Base-by-base conservation (phyloP, 148 eudicot genomes). In the Camellia lanceoleosa region DNA sequence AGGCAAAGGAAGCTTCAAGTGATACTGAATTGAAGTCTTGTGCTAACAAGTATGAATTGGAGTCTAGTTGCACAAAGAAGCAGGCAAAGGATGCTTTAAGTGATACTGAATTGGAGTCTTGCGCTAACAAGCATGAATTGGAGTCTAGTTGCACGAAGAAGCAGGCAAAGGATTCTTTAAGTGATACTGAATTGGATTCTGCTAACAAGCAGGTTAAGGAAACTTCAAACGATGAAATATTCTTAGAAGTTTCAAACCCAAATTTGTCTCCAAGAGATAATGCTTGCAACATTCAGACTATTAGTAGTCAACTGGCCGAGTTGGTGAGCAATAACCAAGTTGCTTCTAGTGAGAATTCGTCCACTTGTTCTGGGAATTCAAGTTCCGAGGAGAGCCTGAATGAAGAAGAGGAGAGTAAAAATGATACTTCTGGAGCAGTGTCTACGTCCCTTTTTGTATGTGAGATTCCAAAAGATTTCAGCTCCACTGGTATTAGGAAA, bases 401-500 rank as follows among this genome's bases (percentile, higher is more conserved):
- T 71, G 90, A 87, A 65, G 93, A 84, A 77, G 90, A 84, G 43
- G 83, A 78, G 46, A 80, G 71, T 65, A 79, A 79, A 75, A 68
- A 82, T 72, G 84, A 79, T 47, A 75, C 68, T 14, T 78, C 78
- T 5, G 81, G 59, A 76, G 83, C 86, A 44, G 85, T 83, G 62
- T 82, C 93, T n/a, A 83, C 83, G 13, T 82, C 94, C 30, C 75
- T 83, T 78, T 88, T 96, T 74, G 89, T 90, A 23, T 86, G 88
- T 63, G 97, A 96, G 82, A 89, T 92, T 59, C 99, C 98, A 12
- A 82, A 94, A 82, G 89, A 90, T 68, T 84, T 88, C 43, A 87
- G 91, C 73, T 83, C 92, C 1, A 89, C 94, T 44, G 97, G 98
- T 51, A 87, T 96, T 54, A 87, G 98, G 83, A 96, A 94, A 85